Base-by-base conservation (phyloP, 1,284 basidiomycete species). In the Microbotryum scabiosae region DNA sequence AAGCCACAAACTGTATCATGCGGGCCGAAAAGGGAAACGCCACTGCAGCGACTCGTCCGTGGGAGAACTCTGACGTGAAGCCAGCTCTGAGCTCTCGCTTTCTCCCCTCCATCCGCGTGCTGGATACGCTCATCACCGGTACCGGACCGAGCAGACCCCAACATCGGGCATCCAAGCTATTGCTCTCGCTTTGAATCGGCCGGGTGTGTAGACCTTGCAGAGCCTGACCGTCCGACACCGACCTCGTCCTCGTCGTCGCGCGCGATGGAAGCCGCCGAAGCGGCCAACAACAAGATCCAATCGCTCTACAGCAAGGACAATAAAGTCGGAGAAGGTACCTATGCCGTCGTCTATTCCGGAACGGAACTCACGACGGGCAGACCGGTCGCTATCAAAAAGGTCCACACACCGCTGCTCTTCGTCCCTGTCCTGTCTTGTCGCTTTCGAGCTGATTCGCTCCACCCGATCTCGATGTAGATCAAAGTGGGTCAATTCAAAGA, bases 401-500 rank as follows among this genome's bases (percentile, higher is more conserved):
- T 75, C 50, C 72, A 76, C n/a, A n/a, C n/a, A n/a, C n/a, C n/a
- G n/a, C n/a, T n/a, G n/a, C 2, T 46, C 49, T 20, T 51, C 28
- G 30, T 16, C 20, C 28, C 26, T 23, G 18, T 44, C 45, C 20
- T n/a, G n/a, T n/a, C n/a, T n/a, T n/a, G n/a, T 23, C 46, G 20
- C 51, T 47, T 26, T n/a, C 36, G 44, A 16, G 16, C 43, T 28
- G 9, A 30, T n/a, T 25, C 45, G 48, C 21, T 32, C 51, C 21
- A 20, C 32, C 43, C 30, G 2, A 30, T 49, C 50, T 41, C 30
- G n/a, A 8, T 26, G 30, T 53, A 60, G 77, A 93, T 96, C 73
- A 96, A 96, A 74, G 87, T 92, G 20, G 91, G 93, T 25, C 86
- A 91, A 73, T 91, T 96, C 81, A 96, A 94, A 74, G 94, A 98